Conservation (phyloP, 1,284 basidiomycete species). For the Malassezia brasiliensis region DNA sequence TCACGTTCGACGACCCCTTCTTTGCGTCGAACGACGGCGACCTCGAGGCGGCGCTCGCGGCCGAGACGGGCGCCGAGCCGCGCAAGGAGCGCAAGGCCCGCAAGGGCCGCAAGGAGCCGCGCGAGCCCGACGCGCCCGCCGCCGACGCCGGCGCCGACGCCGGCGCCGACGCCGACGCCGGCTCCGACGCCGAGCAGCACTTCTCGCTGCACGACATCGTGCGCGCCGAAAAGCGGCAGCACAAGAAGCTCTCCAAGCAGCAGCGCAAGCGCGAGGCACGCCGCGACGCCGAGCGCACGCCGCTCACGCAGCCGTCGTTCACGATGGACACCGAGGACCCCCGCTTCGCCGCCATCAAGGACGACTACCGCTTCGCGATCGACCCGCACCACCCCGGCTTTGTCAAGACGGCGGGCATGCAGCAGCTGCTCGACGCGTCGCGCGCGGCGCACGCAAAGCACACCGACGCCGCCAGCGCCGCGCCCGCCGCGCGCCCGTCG, state of each 20-base stretch:
- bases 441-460: constrained; percentile 10
- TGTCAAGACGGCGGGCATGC: constrained; percentile 43
- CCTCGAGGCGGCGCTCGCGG: constrained; percentile 38
- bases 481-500: background rate
- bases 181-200: constrained; percentile 53
- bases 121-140: background rate
- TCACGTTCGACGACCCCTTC: constrained; percentile 54
- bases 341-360: constrained; percentile 75
- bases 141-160: background rate
- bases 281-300: constrained; percentile 49
- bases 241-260: constrained; percentile 28
- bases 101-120: background rate
- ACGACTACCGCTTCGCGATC: constrained; percentile 85
- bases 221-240: constrained; percentile 58
- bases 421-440: constrained; percentile 35
- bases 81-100: constrained; percentile 15
- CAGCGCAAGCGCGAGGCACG: constrained; percentile 22
- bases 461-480: background rate
- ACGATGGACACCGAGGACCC: constrained; percentile 74
- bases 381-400: constrained; percentile 76
- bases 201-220: constrained; percentile 86
- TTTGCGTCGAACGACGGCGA: constrained; percentile 49
- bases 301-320: constrained; percentile 53
- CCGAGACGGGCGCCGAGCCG: constrained; percentile 42
- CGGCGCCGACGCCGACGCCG: constrained; percentile 20